Percentiles rank a stretch among this genome's conserved stretches.
These are phyloP conservation scores for Lathyrus sativus DNA, from an alignment of 306 rosid species.

Conservation along the genomic window DNA sequence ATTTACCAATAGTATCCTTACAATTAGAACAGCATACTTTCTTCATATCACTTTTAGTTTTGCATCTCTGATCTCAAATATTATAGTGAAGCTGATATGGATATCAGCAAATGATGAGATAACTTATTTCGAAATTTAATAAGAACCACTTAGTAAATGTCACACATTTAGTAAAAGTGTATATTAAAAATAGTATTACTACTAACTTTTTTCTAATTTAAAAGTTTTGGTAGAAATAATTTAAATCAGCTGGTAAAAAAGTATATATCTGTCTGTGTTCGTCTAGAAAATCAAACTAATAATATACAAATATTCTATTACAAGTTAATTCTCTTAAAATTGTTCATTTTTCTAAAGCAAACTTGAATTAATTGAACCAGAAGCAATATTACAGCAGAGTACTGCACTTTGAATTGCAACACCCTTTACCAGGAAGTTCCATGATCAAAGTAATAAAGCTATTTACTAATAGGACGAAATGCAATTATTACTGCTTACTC, in stretches of 20 bases:
- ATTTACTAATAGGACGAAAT: background rate
- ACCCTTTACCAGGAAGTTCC: background rate
- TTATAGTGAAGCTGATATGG: background rate
- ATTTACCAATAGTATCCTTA: background rate
- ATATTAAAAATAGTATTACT: background rate
- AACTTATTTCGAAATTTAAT: background rate
- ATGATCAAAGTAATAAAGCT: slow-evolving; percentile 2
- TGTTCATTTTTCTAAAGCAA: background rate
- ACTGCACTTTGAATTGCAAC: background rate
- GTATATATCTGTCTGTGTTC: background rate
- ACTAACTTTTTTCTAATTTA: background rate
- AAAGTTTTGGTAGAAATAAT: background rate
- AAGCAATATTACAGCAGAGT: background rate
- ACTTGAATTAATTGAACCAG: background rate
- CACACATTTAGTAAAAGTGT: background rate
- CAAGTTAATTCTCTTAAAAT: background rate
- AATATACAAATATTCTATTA: background rate
- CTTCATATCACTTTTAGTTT: background rate
- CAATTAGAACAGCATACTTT: background rate
- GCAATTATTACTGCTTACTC: background rate
- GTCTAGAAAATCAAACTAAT: background rate
- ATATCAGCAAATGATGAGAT: background rate
- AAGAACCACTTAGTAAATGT: background rate
- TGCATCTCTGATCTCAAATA: background rate
- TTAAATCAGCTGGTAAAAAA: background rate